Base-by-base conservation (phyloP, 1,139 yeast species). In the Pichia sp. region DNA sequence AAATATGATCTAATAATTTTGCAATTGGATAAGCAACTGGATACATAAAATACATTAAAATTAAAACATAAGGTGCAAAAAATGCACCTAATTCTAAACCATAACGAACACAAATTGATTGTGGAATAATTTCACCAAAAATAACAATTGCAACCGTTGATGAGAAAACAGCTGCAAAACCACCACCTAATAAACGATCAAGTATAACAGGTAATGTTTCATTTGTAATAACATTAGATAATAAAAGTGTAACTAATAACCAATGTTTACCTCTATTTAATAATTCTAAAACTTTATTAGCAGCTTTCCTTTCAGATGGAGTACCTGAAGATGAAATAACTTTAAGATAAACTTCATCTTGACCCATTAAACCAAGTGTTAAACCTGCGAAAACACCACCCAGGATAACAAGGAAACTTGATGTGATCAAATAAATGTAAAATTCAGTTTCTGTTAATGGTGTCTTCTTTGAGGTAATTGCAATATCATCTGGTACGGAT, bases 351-450 rank as follows among this genome's bases (percentile, higher is more conserved):
- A 90, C 94, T 65, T 90, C 97, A 63, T 92, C 97, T 65, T 90
- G 97, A 51, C 97, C 97, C 98, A 92, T 92, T 30, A 92, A 74
- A 3, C 95, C 97, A 46, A 92, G 72, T 25, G 98, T 92, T 43
- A 92, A 70, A 8, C 97, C 98, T 2, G 98, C 97, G 70, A 92
- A 92, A 12, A 89, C 85, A 53, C 98, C 98, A 42, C 98, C 98
- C 4, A 89, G 74, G 36, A 92, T 62, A 2, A 92, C 97, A 32
- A 92, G 73, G 26, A 74, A 56, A 3, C 74, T 76, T 0, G 96
- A 84, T 3, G 85, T 68, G 34, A 74, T 51, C 57, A 82, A 63
- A 57, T 81, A 76, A 45, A 73, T 51, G 66, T 77, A 78, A 55
- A 78, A 79, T 50, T 75, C 62, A 11, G 58, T 55, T 9, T 54